Conservation (phyloP, 164 flowering plant species). For the Kalanchoe fedtschenkoi region DNA sequence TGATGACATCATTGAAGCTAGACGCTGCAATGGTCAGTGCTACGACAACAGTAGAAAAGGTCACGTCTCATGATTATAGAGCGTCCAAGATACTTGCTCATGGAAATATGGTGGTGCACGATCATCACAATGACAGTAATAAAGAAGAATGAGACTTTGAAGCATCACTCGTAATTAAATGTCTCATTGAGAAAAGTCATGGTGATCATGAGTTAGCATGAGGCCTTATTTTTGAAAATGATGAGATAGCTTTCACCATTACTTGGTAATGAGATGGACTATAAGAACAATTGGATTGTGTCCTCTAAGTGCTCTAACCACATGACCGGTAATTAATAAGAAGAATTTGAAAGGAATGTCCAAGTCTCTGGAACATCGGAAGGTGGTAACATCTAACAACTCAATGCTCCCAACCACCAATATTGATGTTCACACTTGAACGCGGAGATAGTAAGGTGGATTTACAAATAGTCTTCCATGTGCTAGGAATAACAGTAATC, state of each 20-base stretch:
- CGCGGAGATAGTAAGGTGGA: neutral
- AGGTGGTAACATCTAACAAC: conserved; percentile 11
- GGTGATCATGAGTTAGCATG: no score
- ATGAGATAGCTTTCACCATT: conserved; percentile 7
- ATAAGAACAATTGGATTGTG: conserved; percentile 11
- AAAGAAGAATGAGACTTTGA: conserved; percentile 5
- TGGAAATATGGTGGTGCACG: neutral
- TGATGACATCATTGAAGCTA: neutral
- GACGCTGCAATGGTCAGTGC: neutral
- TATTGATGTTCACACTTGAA: neutral
- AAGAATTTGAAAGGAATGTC: neutral
- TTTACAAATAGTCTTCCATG: conserved; percentile 12
- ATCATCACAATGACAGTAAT: neutral
- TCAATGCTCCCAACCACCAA: conserved; percentile 11
- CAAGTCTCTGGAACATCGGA: conserved; percentile 4
- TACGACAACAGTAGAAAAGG: neutral
- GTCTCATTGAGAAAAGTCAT: no score
- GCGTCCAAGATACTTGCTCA: neutral
- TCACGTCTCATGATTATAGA: neutral
- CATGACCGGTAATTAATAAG: conserved; percentile 11
- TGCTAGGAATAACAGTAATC: conserved; percentile 15
- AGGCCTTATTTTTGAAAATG: conserved; percentile 5
- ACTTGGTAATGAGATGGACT: neutral
- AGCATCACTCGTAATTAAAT: no score
- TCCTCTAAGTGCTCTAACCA: conserved; percentile 12